A percentile compares a stretch with the other conserved stretches of the same genome.
Conservation (phyloP, 371 early-diverging fungal genomes). For the Lichtheimia ramosa region DNA sequence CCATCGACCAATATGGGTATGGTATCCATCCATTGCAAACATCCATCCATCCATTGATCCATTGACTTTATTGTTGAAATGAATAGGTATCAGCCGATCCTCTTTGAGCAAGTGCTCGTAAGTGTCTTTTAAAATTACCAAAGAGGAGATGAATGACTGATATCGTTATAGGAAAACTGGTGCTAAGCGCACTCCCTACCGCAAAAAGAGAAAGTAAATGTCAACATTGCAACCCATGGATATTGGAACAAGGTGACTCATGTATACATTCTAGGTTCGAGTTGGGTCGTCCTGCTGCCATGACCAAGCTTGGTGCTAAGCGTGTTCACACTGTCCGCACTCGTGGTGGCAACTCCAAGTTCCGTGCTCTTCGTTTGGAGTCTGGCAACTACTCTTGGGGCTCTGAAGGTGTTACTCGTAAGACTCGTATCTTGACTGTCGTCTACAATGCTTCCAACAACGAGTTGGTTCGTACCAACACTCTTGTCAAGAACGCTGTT, state of each 20-base stretch:
- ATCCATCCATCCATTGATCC: constrained; percentile 16
- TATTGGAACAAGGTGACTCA: background rate
- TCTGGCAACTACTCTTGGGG: constrained; percentile 98
- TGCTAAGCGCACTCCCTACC: constrained; percentile 97
- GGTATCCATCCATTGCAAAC: background rate
- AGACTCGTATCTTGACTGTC: constrained; percentile 96
- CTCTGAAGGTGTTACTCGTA: constrained; percentile 92
- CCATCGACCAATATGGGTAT: constrained; percentile 13
- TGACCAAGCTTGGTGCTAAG: constrained; percentile 96
- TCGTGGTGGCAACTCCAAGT: constrained; percentile 99
- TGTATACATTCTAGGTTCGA: constrained; percentile 77
- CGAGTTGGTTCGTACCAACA: constrained; percentile 99
- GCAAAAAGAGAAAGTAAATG: constrained; percentile 91
- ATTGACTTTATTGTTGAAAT: background rate
- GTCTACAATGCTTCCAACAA: constrained; percentile 99
- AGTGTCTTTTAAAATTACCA: background rate
- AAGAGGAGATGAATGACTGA: background rate
- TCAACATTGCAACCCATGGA: background rate
- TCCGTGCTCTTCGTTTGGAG: constrained; percentile 98
- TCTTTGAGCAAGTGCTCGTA: constrained; percentile 92
- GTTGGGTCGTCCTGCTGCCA: constrained; percentile 96
- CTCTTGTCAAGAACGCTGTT: constrained; percentile 98
- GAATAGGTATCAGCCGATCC: constrained; percentile 94
- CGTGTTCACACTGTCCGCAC: constrained; percentile 92
- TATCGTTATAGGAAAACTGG: constrained; percentile 79